Evolutionary conservation across 305 asterid genomes (phyloP), one percentile per base, ranked within the genome.

Genomic region (Fraxinus dipetala): DNA sequence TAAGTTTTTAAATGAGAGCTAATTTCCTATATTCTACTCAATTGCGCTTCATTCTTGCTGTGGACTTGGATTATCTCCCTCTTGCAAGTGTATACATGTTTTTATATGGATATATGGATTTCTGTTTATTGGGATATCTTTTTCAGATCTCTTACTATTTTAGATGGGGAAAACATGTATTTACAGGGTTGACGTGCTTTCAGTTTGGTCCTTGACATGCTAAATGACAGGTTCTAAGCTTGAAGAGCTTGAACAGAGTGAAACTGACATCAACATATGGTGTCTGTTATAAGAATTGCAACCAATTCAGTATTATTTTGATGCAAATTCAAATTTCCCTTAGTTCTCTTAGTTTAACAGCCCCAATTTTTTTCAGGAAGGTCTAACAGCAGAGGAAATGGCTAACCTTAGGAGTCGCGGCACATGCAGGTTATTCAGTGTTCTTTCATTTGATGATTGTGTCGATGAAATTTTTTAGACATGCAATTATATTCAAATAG

Each of bases 341-440:
- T 16, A 16, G 16, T 14, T 70, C 75, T 70, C 43, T 14, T 70
- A 30, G 43, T 32, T 70, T 70, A 16, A 70, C 24, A 32, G 43
- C 10, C 24, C 40, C 75, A 14, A 14, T 35, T 75, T 56, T 54
- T 74, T 54, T 30, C 85, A 94, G 98, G 94, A 89, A 85, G 98
- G 98, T 80, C 89, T 90, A 77, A 91, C 97, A 22, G 90, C 91
- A 45, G 95, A 93, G 82, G 98, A 94, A 87, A 87, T 88, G 14
- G 90, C 90, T 24, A 85, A 82, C 95, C 97, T 6, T 95, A 93
- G 86, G 94, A 89, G 87, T 78, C 92, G 0, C 86, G 86, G 78
- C 88, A 70, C 76, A 63, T 90, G 86, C 97, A 91, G 98, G 98
- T 93, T 79, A 40, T 80, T 40, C 32, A 14, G 40, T 30, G 11